Conservation (phyloP, 208 protist genomes). For the Acanthamoeba triangularis region DNA sequence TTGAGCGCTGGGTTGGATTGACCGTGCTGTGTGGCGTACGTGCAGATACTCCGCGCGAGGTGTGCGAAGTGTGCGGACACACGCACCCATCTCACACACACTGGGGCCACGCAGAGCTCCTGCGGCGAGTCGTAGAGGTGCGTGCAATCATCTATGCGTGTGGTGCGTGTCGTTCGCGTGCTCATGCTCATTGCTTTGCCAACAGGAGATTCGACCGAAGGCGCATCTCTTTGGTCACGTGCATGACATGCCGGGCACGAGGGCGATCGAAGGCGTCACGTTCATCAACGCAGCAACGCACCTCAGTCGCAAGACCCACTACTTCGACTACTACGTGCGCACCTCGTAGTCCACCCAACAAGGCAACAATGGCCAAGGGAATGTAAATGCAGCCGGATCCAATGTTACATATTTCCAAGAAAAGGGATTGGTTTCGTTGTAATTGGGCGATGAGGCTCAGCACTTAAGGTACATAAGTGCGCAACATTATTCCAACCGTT, state of each 20-base stretch:
- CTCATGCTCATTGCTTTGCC: background rate
- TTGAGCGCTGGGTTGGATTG: too few species aligned
- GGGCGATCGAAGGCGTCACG: background rate
- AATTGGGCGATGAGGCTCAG: too few species aligned
- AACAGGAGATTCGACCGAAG: background rate
- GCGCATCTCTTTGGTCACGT: conserved; percentile 68
- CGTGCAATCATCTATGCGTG: background rate
- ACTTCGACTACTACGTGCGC: background rate
- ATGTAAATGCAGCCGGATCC: too few species aligned
- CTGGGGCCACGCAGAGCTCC: background rate
- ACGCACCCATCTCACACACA: background rate
- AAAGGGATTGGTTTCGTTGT: too few species aligned
- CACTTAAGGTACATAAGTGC: too few species aligned
- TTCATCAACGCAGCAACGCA: conserved; percentile 47
- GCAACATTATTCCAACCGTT: too few species aligned
- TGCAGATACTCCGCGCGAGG: background rate
- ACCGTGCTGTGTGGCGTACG: too few species aligned
- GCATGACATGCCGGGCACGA: background rate
- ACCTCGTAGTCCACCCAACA: too few species aligned
- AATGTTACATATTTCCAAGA: too few species aligned
- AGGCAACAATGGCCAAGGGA: too few species aligned
- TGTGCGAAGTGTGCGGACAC: background rate
- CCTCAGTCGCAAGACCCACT: background rate
- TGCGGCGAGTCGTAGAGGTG: background rate
- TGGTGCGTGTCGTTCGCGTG: too few species aligned